Base-by-base conservation (phyloP, 441 rosid genomes). In the Syzygium malaccense region DNA sequence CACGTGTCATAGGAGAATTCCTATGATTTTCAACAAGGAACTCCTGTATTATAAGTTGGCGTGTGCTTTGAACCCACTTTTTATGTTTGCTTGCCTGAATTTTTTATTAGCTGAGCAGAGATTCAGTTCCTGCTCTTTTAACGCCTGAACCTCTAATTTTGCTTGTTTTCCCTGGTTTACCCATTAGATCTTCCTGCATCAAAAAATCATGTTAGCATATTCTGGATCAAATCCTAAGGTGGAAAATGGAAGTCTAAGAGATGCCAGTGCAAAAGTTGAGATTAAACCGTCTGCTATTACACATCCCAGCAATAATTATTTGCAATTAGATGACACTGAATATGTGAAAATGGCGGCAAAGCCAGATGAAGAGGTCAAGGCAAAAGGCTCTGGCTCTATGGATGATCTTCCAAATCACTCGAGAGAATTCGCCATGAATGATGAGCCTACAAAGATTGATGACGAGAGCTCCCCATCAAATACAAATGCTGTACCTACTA, bases 141-240 rank as follows among this genome's bases (percentile, higher is more conserved):
- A 85, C 26, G 64, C 53, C 57, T 51, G 60, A 88, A 64, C 57
- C 85, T 88, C 86, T 60, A 5, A 53, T 85, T 51, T 19, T 91
- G 62, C 88, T 87, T 32, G 4, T 62, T 86, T 55, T 37, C 30
- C 80, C 86, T 53, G 41, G 12, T 88, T 48, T 87, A 6, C 75
- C 51, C 86, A 58, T 80, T 80, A 94, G 95, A 94, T 95, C 33
- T 93, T 92, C 87, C 86, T 94, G 91, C 95, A 94, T 66, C 95
- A 93, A 91, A 94, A 89, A 90, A 92, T 89, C 90, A 94, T 92
- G 60, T 89, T 94, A 87, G 92, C 93, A 57, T 91, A 93, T 14
- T 87, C 91, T 45, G 90, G 87, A 32, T 83, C 88, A 60, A 37
- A 79, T 57, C 57, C 90, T 85, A 55, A 45, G 53, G 88, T 88